A percentile compares a stretch with the other conserved stretches of the same genome.
phyloP scores from a whole-genome alignment of 148 eudicot species.

The Amaranthus palmeri region DNA sequence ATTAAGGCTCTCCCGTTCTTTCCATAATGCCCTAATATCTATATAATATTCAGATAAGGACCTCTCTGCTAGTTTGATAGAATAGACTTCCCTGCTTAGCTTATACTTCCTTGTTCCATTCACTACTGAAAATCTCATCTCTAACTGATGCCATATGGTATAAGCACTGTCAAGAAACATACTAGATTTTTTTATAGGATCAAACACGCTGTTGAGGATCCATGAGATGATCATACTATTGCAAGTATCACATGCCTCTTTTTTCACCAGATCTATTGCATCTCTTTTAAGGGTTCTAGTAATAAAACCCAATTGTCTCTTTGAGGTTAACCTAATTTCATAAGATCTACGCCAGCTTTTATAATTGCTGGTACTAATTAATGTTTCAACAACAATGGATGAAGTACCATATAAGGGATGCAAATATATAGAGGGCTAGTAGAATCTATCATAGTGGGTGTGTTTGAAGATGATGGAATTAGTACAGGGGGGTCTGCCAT shows the following conservation, averaged over 20 bases:
- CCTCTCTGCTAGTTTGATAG: not conserved
- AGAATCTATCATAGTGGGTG: not conserved
- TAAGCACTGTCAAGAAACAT: not conserved
- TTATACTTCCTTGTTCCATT: too few relatives aligned
- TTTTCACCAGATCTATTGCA: not conserved
- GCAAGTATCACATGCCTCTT: not conserved
- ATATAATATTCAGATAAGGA: not conserved
- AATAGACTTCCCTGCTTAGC: not conserved
- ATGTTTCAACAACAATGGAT: not conserved
- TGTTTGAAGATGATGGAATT: too few relatives aligned
- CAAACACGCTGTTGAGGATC: not conserved
- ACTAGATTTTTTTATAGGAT: not conserved
- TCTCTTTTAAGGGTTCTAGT: not conserved
- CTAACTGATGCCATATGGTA: not conserved
- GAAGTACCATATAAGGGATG: not conserved
- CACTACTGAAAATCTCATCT: not conserved
- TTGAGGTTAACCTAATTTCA: not conserved
- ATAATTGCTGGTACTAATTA: not conserved
- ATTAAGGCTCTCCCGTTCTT: not conserved
- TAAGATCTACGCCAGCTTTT: not conserved
- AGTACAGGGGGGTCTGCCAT: too few relatives aligned
- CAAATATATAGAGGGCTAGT: not conserved
- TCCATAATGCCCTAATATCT: not conserved
- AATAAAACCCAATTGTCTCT: not conserved
- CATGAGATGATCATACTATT: not conserved